Percentiles rank a stretch among this genome's conserved stretches.
Conservation (phyloP, 495 filamentous ascomycete species). For the Penicillium odoratum region DNA sequence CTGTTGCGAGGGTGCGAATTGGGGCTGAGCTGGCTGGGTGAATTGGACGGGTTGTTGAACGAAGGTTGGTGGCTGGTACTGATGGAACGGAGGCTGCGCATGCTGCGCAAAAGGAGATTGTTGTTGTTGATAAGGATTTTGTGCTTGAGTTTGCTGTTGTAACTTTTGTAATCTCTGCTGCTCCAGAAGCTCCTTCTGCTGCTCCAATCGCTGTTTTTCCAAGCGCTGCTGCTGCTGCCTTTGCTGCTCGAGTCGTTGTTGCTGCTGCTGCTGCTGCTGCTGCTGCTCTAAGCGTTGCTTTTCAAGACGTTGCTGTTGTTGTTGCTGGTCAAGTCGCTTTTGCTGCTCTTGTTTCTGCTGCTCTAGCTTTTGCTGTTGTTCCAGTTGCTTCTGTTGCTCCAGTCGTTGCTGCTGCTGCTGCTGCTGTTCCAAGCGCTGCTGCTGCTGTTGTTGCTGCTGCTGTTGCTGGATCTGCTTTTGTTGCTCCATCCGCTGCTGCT, state of each 20-base stretch:
- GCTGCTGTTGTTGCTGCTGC: constrained; percentile 17
- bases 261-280: constrained; percentile 15
- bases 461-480: constrained; percentile 23
- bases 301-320: constrained; percentile 15
- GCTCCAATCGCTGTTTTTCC: constrained; percentile 17
- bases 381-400: constrained; percentile 15
- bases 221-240: constrained; percentile 13
- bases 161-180: constrained; percentile 20
- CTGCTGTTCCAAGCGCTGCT: constrained; percentile 20
- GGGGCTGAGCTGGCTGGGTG: constrained; percentile 14
- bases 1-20: constrained; percentile 15
- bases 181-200: constrained; percentile 12
- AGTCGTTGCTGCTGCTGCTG: constrained; percentile 16
- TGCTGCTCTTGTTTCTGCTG: constrained; percentile 17
- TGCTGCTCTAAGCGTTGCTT: constrained; percentile 20
- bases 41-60: constrained; percentile 15
- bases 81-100: constrained; percentile 23
- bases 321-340: constrained; percentile 4
- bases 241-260: constrained; percentile 13
- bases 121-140: constrained; percentile 23
- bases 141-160: constrained; percentile 26
- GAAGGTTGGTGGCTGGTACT: constrained; percentile 20
- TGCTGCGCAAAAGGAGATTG: constrained; percentile 16
- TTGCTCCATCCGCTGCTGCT: constrained; percentile 25
- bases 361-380: constrained; percentile 14